Evolutionary conservation across 1,139 yeast species (phyloP), one percentile per base, ranked within the genome.

Genomic region (Meyerozyma elateridarum): DNA sequence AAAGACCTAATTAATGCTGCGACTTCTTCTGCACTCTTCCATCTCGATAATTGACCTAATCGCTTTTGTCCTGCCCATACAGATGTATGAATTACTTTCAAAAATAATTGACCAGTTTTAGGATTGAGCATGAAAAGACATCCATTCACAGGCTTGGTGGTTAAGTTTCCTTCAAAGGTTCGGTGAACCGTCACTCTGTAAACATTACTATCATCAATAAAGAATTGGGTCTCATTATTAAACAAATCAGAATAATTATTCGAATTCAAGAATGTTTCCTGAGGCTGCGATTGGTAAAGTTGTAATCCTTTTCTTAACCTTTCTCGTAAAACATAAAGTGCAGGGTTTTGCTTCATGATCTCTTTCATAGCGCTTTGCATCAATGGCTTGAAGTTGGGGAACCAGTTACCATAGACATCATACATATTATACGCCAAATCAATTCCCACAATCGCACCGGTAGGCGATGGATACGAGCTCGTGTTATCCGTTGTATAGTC

Each of bases 1-100:
- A 91, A 61, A 0, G 97, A 85, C 30, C 96, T 70, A 16, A 91
- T 73, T 42, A 91, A 64, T 0, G 96, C 95, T 8, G 96, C 91
- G 16, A 88, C 95, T 59, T 91, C 98, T 58, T 93, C 99, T 0
- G 98, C 98, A 2, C 97, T 82, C 54, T 91, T 91, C 98, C 98
- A 93, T 53, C 91, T 91, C 1, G 97, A 93, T 40, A 93, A 64
- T 53, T 91, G 97, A 18, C 95, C 85, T 44, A 91, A 68, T 48
- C 97, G 82, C 50, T 88, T 89, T 55, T 93, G 97, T 11, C 99
- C 99, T 2, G 96, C 82, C 95, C 96, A 93, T 1, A 88, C 95
- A 6, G 95, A 84, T 0, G 95, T 87, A 50, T 91, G 98, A 39
- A 93, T 87, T 33, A 91, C 76, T 51, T 87, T 88, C 58, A 91